Conservation (phyloP, 2,329 filamentous ascomycete genomes). For the Monilinia laxa region DNA sequence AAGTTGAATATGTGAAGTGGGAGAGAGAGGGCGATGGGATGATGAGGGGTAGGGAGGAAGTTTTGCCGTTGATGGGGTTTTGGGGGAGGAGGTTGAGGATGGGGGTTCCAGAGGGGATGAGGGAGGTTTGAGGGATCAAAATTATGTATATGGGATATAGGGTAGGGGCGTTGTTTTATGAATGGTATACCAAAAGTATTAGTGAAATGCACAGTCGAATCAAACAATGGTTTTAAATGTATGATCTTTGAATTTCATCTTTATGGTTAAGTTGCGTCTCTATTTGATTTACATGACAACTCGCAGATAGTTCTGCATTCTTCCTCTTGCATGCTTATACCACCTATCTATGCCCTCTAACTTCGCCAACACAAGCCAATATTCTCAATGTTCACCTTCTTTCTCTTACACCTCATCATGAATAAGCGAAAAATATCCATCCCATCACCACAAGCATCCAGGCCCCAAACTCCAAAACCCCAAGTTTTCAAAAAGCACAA, state of each 20-base stretch:
- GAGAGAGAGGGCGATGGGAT: constrained; percentile 71
- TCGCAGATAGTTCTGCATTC: background rate
- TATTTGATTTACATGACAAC: background rate
- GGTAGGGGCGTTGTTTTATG: too few species aligned
- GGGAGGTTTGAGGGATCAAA: constrained; percentile 44
- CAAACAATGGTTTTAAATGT: background rate
- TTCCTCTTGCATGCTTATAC: background rate
- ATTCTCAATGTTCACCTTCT: background rate
- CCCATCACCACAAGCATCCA: too few species aligned
- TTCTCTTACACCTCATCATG: too few species aligned
- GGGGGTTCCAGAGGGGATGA: constrained; percentile 53
- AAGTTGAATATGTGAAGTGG: constrained; percentile 69
- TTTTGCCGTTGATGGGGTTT: constrained; percentile 86
- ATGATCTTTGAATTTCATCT: too few species aligned
- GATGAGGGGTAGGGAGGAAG: constrained; percentile 81
- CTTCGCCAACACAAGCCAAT: background rate
- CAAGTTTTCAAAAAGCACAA: too few species aligned
- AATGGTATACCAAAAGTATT: too few species aligned
- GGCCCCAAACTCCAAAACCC: too few species aligned
- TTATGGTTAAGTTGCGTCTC: too few species aligned
- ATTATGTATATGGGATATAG: too few species aligned
- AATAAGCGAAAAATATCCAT: too few species aligned
- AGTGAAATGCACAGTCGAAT: background rate
- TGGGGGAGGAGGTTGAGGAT: constrained; percentile 63
- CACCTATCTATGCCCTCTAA: background rate